Evolutionary conservation across 495 filamentous ascomycete genomes (phyloP), one percentile per base, ranked within the genome.

Genomic region (Penicilliopsis zonata): DNA sequence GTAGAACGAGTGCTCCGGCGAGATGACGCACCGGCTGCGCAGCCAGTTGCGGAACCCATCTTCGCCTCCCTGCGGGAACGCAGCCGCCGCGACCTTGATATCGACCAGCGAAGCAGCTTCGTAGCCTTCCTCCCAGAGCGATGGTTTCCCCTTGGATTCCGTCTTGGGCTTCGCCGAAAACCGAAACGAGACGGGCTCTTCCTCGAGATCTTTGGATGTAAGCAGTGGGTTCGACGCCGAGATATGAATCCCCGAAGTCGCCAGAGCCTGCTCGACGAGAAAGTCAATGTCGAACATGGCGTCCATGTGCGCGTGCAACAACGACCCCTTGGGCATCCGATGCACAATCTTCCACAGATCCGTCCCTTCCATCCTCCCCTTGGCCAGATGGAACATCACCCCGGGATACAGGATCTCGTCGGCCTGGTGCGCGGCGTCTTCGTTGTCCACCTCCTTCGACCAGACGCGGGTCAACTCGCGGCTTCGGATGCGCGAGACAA

Each of bases 231-330:
- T 47, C 15, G 71, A 50, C 4, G 74, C 64, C 7, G 59, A 58
- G 17, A 96, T 69, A 48, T 78, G 72, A 40, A 96, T 80, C 0
- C 87, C 86, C 0, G 74, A 67, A 0, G 80, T 88, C 3, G 65
- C 61, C 19, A 95, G 63, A 2, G 79, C 72, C 38, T 78, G 63
- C 9, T 74, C 67, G 23, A 93, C 61, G 3, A 94, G 54, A 54
- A 73, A 88, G 37, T 83, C 79, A 28, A 83, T 67, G 46, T 94
- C 83, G 30, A 90, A 80, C 78, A 93, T 88, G 38, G 85, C 83
- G 49, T 90, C 80, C 33, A 90, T 53, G 56, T 95, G 85, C 5
- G 85, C 81, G 57, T 95, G 87, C 33, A 96, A 55, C 6, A 96
- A 66, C 3, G 81, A 75, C 3, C 90, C 90, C 49, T 98, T 96